phyloP scores from a whole-genome alignment of 164 flowering plant genomes.

The Euptelea pleiosperma region DNA sequence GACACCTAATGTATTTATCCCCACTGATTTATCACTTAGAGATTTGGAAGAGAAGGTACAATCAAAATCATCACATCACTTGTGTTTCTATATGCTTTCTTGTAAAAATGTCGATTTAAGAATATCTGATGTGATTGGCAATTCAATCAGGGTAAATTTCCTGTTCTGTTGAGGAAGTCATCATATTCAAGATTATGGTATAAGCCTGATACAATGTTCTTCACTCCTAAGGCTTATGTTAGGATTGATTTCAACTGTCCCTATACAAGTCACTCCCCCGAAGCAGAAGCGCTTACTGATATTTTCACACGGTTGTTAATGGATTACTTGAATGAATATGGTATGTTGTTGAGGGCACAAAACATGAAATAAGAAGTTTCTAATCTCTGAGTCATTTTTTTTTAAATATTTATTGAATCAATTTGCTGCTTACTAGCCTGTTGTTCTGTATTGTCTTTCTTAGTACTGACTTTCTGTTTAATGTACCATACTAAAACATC shows the following conservation, averaged over 20 bases:
- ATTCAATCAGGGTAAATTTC: conserved; percentile 50
- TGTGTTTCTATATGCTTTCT: background rate
- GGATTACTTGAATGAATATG: conserved; percentile 98
- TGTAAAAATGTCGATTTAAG: background rate
- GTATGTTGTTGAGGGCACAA: conserved; percentile 34
- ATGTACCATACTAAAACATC: no score
- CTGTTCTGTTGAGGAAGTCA: conserved; percentile 65
- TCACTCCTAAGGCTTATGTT: conserved; percentile 77
- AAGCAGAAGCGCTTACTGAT: conserved; percentile 69
- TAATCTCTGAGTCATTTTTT: background rate
- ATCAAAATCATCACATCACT: background rate
- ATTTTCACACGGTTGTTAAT: conserved; percentile 68
- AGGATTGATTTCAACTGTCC: conserved; percentile 88
- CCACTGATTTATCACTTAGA: conserved; percentile 79
- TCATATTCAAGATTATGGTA: conserved; percentile 76
- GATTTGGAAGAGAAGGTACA: conserved; percentile 47
- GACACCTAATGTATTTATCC: conserved; percentile 71
- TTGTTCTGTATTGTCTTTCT: no score
- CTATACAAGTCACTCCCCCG: conserved; percentile 64
- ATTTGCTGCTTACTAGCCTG: background rate
- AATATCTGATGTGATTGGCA: conserved; percentile 3
- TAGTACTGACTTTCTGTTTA: no score
- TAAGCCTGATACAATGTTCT: conserved; percentile 83
- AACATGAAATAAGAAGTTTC: background rate
- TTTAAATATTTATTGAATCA: background rate